Evolutionary conservation across 208 protist species (phyloP), one percentile per base, ranked within the genome.

Genomic region (Novymonas esmeraldas): DNA sequence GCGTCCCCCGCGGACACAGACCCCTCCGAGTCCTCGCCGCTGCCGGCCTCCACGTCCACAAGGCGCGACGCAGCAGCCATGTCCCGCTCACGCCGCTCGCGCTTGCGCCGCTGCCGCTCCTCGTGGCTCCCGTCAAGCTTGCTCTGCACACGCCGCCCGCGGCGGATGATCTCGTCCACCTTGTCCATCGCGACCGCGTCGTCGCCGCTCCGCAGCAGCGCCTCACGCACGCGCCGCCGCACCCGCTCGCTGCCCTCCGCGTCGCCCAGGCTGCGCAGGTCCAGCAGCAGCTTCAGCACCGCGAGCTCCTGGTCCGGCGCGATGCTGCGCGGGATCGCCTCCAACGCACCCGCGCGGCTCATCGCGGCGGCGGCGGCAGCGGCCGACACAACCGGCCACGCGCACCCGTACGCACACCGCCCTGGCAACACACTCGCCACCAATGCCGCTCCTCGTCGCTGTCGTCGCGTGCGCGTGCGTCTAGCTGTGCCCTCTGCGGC

Each of bases 81-180:
- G 20, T 63, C 65, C 49, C 57, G 64, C 61, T 88, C 83, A 13
- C 76, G 75, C 26, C 79, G 67, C 36, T 70, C 74, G 9, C 74
- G 81, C 70, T 88, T 93, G 6, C 73, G 67, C 26, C 77, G 72
- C 39, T 79, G 74, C 33, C 73, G 73, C 36, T 59, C 74, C 49
- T 93, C 87, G 57, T 93, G 85, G 16, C 71, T 76, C 42, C 87
- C 87, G 44, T 93, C 87, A 18, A 93, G 54, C 50, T 85, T 87
- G 29, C 83, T 88, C 48, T 82, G 68, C 24, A 67, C 52, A 10
- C 68, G 71, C 55, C 52, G 73, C 29, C 69, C 78, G 39, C 72
- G 83, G n/a, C 72, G 78, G n/a, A 93, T 57, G 24, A 90, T 68
- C 16, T 83, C 70, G 2, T 85, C 73, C 10, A 85, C 81, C 13